Evolutionary conservation across 352 stramenopile species (phyloP).

Genomic region (Globisporangium yorkense): DNA sequence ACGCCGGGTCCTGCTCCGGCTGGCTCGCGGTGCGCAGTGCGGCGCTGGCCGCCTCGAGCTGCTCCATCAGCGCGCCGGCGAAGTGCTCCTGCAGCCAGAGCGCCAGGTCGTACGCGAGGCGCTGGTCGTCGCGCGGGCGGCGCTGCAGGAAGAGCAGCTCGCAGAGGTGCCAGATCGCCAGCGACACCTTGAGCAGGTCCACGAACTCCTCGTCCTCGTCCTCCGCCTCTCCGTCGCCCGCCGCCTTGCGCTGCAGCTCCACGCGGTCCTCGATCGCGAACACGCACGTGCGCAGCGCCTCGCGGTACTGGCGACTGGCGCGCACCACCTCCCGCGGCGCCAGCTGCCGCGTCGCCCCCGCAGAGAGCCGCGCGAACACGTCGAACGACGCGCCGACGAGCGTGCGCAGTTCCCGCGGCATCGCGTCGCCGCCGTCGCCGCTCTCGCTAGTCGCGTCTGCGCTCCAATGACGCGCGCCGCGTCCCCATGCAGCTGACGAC

Average conservation of each 20-base stretch:
- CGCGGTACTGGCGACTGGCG: conserved; percentile 65
- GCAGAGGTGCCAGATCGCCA: conserved; percentile 75
- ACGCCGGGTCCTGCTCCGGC: conserved; percentile 38
- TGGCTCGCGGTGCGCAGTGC: conserved; percentile 30
- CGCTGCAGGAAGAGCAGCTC: conserved; percentile 69
- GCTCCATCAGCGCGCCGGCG: conserved; percentile 42
- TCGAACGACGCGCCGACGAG: conserved; percentile 58
- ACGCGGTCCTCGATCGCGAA: conserved; percentile 56
- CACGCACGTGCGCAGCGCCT: conserved; percentile 60
- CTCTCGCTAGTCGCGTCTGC: background rate
- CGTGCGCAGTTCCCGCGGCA: conserved; percentile 48
- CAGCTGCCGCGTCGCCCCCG: conserved; percentile 12
- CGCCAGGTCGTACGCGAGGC: conserved; percentile 64
- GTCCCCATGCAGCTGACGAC: conserved; percentile 36
- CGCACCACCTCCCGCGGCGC: conserved; percentile 28
- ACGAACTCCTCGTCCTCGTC: conserved; percentile 45
- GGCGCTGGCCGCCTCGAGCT: conserved; percentile 35
- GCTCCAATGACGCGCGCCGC: conserved; percentile 39
- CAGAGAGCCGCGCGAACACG: conserved; percentile 33
- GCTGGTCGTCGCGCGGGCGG: conserved; percentile 41
- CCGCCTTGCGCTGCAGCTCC: conserved; percentile 15
- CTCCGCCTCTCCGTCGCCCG: background rate
- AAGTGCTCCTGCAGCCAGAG: conserved; percentile 78
- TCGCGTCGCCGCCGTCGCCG: conserved; percentile 17
- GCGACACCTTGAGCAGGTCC: conserved; percentile 69